Conservation (phyloP, 169 alveolate species). For the Plasmodium yoelii region DNA sequence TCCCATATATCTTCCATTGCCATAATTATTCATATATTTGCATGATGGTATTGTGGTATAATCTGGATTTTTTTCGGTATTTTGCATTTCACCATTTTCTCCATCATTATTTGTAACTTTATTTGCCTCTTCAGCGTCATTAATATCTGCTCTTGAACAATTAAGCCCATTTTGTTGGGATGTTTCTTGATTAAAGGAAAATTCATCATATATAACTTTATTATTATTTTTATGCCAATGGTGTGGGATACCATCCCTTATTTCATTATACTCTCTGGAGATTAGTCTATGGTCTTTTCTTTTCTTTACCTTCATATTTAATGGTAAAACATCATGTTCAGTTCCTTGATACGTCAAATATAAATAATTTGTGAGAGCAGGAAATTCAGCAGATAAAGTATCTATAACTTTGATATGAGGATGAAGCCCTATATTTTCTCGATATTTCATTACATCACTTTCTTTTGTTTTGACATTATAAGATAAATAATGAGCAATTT, state of each 20-base stretch:
- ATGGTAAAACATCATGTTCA: slow-evolving; percentile 86
- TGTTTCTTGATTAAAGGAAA: too few species aligned
- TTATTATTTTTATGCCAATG: too few species aligned
- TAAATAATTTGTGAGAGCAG: slow-evolving; percentile 91
- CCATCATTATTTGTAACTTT: too few species aligned
- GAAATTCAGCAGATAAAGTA: slow-evolving; percentile 92
- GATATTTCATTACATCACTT: slow-evolving; percentile 80
- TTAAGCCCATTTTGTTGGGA: too few species aligned
- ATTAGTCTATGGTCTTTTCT: slow-evolving; percentile 4
- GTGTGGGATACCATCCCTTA: not conserved
- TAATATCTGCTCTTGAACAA: too few species aligned
- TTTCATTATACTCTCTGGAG: not conserved
- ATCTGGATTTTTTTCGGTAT: too few species aligned
- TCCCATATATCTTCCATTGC: too few species aligned
- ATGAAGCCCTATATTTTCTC: slow-evolving; percentile 78
- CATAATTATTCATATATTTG: too few species aligned
- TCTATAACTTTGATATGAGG: slow-evolving; percentile 90
- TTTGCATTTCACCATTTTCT: too few species aligned
- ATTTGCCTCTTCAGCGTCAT: too few species aligned
- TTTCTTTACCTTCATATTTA: slow-evolving; percentile 66
- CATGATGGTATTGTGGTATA: too few species aligned
- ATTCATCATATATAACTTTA: too few species aligned
- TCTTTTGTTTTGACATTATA: slow-evolving; percentile 75
- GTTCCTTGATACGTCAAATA: slow-evolving; percentile 89
- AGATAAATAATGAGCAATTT: slow-evolving; percentile 77